phyloP scores from a whole-genome alignment of 352 stramenopile species.

The Pythium scleroteichum region DNA sequence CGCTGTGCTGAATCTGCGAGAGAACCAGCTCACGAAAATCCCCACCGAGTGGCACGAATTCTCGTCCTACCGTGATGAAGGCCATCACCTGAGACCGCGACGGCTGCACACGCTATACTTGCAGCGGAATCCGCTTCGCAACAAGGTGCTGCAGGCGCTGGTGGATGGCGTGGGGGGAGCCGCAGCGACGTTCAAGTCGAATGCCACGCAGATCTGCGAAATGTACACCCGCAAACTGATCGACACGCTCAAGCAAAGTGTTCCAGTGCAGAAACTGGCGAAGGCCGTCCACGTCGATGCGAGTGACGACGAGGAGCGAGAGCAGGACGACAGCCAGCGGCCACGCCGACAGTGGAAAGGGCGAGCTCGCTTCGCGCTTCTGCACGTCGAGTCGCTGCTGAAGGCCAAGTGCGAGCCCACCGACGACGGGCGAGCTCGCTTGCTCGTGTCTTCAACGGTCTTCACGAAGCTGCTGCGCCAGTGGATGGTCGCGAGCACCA shows the following conservation, averaged over 20 bases:
- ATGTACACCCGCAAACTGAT: conserved; percentile 55
- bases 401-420: conserved; percentile 19
- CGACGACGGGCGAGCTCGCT: not conserved
- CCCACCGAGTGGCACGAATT: conserved; percentile 57
- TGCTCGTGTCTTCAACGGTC: not conserved
- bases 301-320: conserved; percentile 28
- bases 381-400: conserved; percentile 45
- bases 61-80: conserved; percentile 12
- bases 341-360: conserved; percentile 44
- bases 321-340: conserved; percentile 1
- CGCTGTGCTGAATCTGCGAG: conserved; percentile 39
- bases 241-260: conserved; percentile 27
- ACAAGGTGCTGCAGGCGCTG: conserved; percentile 38
- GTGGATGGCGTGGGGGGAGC: conserved; percentile 28
- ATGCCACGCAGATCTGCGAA: conserved; percentile 38
- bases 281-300: conserved; percentile 14
- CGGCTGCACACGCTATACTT: conserved; percentile 46
- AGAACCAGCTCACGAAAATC: conserved; percentile 48
- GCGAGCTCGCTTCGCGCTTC: conserved; percentile 40
- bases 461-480: conserved; percentile 23
- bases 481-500: conserved; percentile 16
- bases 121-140: conserved; percentile 46
- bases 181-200: conserved; percentile 18
- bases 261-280: conserved; percentile 14
- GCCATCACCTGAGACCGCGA: conserved; percentile 10